Evolutionary conservation across 148 eudicot genomes (phyloP).

Genomic region (Vaccinium myrtillus): DNA sequence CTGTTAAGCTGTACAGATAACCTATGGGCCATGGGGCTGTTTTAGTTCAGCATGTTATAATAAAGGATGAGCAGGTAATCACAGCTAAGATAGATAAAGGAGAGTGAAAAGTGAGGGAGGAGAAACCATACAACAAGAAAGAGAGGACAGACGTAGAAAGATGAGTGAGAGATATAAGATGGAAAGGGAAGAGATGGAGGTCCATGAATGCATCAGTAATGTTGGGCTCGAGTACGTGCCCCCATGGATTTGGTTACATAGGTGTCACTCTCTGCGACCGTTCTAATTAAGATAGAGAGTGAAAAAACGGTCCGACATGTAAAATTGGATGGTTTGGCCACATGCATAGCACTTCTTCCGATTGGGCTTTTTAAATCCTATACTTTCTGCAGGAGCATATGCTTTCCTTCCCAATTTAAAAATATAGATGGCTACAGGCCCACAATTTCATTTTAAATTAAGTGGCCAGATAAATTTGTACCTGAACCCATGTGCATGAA

Average conservation of each 20-base stretch:
- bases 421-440: neutral
- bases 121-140: neutral
- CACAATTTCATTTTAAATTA: neutral
- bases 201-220: neutral
- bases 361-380: neutral
- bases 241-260: no score
- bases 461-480: neutral
- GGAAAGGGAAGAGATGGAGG: neutral
- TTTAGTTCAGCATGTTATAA: constrained; percentile 8
- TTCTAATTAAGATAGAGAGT: no score
- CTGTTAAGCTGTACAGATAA: constrained; percentile 11
- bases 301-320: no score
- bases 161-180: neutral
- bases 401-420: neutral
- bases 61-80: constrained; percentile 5
- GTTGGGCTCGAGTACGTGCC: no score
- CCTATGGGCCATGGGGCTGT: neutral
- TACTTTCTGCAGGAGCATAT: neutral
- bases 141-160: neutral
- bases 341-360: neutral
- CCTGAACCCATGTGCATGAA: constrained; percentile 1
- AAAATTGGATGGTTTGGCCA: neutral
- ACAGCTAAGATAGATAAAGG: constrained; percentile 5
- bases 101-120: no score
- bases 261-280: no score